phyloP scores from a whole-genome alignment of 495 filamentous ascomycete species.

The Aspergillus egyptiacus region DNA sequence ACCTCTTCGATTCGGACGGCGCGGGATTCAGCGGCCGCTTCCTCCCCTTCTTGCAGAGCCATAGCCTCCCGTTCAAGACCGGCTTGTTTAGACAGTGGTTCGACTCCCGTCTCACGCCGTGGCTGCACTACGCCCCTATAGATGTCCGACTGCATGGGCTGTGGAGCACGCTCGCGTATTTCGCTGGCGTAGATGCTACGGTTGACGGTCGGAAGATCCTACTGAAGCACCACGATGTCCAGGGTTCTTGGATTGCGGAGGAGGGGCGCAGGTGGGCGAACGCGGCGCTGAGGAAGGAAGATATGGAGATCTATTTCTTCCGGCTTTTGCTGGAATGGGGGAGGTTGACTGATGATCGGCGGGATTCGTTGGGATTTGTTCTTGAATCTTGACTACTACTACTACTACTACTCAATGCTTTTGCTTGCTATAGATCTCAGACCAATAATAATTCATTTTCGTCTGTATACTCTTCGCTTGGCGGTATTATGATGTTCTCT shows the following conservation, averaged over 20 bases:
- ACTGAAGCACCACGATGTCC: constrained; percentile 37
- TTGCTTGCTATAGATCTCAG: too few relatives aligned
- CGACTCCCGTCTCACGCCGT: constrained; percentile 61
- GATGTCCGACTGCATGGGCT: constrained; percentile 63
- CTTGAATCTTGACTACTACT: constrained; percentile 3
- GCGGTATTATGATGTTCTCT: too few relatives aligned
- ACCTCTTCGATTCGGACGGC: constrained; percentile 63
- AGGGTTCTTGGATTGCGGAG: constrained; percentile 59
- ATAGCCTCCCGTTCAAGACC: constrained; percentile 55
- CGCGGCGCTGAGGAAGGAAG: constrained; percentile 63
- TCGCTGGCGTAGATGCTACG: constrained; percentile 36
- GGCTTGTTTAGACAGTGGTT: constrained; percentile 72
- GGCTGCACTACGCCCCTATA: constrained; percentile 73
- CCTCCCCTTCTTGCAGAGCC: constrained; percentile 55
- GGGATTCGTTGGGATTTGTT: constrained; percentile 53
- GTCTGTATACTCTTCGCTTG: too few relatives aligned
- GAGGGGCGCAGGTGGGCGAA: constrained; percentile 59
- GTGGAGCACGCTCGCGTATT: constrained; percentile 61
- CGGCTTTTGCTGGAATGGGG: constrained; percentile 72
- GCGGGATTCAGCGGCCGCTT: constrained; percentile 63
- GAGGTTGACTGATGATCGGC: constrained; percentile 54
- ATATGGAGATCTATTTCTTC: constrained; percentile 82
- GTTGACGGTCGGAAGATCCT: constrained; percentile 18
- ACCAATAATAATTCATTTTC: too few relatives aligned
- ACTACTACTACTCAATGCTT: too few relatives aligned